These are phyloP conservation scores for Nitzschia putrida DNA, from an alignment of 108 stramenopile species.

Conservation along the genomic window DNA sequence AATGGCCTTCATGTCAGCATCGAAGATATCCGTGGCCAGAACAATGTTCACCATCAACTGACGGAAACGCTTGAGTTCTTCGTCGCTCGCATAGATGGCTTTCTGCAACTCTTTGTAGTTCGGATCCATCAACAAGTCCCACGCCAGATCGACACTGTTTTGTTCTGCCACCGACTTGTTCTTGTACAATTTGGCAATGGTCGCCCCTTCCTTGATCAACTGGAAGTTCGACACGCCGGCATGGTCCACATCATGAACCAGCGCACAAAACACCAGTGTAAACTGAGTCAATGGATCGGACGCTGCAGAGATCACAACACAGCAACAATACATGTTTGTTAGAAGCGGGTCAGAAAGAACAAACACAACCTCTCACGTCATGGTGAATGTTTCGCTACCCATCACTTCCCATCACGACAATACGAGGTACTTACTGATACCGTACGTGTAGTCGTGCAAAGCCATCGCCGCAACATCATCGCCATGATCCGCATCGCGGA, in stretches of 20 bases:
- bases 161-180: constrained; percentile 56
- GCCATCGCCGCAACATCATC: neutral
- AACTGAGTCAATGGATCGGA: constrained; percentile 40
- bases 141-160: constrained; percentile 51
- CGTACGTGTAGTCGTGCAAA: constrained; percentile 15
- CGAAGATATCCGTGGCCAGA: constrained; percentile 61
- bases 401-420: neutral
- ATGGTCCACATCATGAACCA: constrained; percentile 36
- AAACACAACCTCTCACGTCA: too few species aligned
- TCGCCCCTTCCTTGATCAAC: constrained; percentile 48
- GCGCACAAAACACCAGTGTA: constrained; percentile 20
- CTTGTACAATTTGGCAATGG: constrained; percentile 50
- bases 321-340: too few species aligned
- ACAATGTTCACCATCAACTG: constrained; percentile 55
- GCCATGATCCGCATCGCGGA: constrained; percentile 2
- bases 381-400: too few species aligned
- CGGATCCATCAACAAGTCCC: constrained; percentile 43
- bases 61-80: constrained; percentile 50
- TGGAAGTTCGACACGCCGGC: constrained; percentile 49
- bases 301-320: neutral
- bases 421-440: constrained; percentile 3
- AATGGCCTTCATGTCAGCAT: constrained; percentile 38
- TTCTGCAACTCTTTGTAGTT: constrained; percentile 39
- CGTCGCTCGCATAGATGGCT: constrained; percentile 42
- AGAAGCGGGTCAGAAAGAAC: too few species aligned